Percentiles rank a stretch among this genome's conserved stretches.
Evolutionary conservation across 352 stramenopile species (phyloP).

Genomic region (Halophytophthora batemanensis): DNA sequence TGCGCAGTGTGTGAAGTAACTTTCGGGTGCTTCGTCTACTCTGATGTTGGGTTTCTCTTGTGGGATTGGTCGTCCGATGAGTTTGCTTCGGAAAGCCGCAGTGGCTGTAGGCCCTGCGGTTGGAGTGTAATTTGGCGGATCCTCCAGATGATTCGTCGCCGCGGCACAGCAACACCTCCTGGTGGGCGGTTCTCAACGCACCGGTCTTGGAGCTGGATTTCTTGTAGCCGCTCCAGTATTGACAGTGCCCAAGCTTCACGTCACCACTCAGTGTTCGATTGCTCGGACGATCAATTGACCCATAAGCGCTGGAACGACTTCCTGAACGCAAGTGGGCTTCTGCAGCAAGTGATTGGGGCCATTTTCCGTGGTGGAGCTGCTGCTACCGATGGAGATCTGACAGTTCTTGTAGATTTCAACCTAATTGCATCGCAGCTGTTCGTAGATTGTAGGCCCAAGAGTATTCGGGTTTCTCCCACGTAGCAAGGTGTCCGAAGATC

Average conservation of each 20-base stretch:
- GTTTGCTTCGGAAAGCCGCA: conserved; percentile 27
- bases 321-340: conserved; percentile 18
- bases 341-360: conserved; percentile 43
- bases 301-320: conserved; percentile 17
- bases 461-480: too few species aligned
- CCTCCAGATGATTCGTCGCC: conserved; percentile 2
- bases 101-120: conserved; percentile 22
- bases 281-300: conserved; percentile 40
- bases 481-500: too few species aligned
- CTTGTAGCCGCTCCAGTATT: conserved; percentile 51
- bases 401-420: conserved; percentile 41
- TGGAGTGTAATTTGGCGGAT: conserved; percentile 17
- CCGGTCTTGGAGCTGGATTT: conserved; percentile 41
- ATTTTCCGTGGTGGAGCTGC: conserved; percentile 47
- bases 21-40: conserved; percentile 22
- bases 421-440: conserved; percentile 35
- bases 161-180: conserved; percentile 42
- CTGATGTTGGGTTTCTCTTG: conserved; percentile 24
- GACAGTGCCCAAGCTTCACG: conserved; percentile 45
- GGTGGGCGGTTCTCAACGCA: conserved; percentile 30
- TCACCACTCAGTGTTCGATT: conserved; percentile 28
- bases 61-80: conserved; percentile 19
- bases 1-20: conserved; percentile 23
- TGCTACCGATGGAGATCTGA: conserved; percentile 50
- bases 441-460: too few species aligned